phyloP scores from a whole-genome alignment of 1,139 yeast genomes.

The Chernovozyma aurita region DNA sequence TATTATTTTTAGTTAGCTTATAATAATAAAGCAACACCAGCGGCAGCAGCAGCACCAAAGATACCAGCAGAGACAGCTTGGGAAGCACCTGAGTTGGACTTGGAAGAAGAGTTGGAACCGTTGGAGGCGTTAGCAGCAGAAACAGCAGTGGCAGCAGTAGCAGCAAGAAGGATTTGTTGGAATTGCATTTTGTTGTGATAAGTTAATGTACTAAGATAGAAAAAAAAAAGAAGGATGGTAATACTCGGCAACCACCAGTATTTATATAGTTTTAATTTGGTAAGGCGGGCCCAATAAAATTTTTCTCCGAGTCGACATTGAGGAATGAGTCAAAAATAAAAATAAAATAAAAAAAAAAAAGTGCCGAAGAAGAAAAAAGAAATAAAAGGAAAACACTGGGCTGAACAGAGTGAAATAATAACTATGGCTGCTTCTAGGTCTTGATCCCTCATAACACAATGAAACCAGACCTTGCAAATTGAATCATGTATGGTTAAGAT shows the following conservation, averaged over 20 bases:
- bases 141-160: constrained; percentile 42
- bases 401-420: too few relatives aligned
- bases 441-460: too few relatives aligned
- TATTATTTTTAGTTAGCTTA: constrained; percentile 18
- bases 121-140: constrained; percentile 39
- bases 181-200: constrained; percentile 39
- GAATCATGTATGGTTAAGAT: too few relatives aligned
- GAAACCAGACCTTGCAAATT: too few relatives aligned
- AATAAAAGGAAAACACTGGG: constrained; percentile 5
- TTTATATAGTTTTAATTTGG: constrained; percentile 4
- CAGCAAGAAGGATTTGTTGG: constrained; percentile 41
- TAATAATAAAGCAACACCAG: constrained; percentile 43
- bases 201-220: constrained; percentile 1
- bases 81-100: constrained; percentile 22
- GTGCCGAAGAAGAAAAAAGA: constrained; percentile 1
- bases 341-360: constrained; percentile 3
- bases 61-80: constrained; percentile 30
- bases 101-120: constrained; percentile 22
- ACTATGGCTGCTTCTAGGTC: too few relatives aligned
- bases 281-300: constrained; percentile 6
- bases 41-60: constrained; percentile 40
- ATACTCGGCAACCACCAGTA: neutral
- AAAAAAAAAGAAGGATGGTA: constrained; percentile 2
- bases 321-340: constrained; percentile 6
- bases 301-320: constrained; percentile 1